Evolutionary conservation across 306 rosid genomes (phyloP), one percentile per base, ranked within the genome.

Genomic region (Pueraria montana): DNA sequence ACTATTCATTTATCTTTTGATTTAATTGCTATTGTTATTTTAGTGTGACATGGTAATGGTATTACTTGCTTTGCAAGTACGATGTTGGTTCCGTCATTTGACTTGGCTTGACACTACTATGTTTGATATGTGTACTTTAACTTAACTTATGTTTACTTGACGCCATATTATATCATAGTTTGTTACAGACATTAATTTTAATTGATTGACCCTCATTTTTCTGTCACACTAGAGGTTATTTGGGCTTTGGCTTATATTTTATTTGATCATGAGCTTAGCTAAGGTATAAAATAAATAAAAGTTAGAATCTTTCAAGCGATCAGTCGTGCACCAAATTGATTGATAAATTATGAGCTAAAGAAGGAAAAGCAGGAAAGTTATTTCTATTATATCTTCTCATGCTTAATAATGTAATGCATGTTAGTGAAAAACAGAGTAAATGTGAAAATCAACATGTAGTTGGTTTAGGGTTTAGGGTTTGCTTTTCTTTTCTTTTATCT

Each of bases 91-190:
- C 1, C 58, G 34, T 67, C 21, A 17, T 48, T 32, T 55, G 34
- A 63, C 71, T 52, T 64, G 72, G n/a, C 53, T 70, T 23, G 16
- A 9, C 16, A 10, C 40, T 40, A 67, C 36, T 30, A 16, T 14
- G 12, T 64, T 77, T 65, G 13, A 30, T 43, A 49, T 67, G 71
- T 55, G 71, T 27, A 59, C 16, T 45, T 46, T n/a, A n/a, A n/a
- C n/a, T n/a, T 55, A 77, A 27, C 82, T 69, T 26, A 34, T 58
- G 56, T 61, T 83, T 26, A 6, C 76, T 66, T 43, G 62, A 16
- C 42, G 4, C 43, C 72, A 16, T 76, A 9, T 45, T 38, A 75
- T 75, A 56, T 21, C 71, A 23, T 42, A 26, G 16, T 14, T 40
- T 76, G 55, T 36, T 24, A 7, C 14, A 0, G 14, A 21, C 23